A percentile compares a stretch with the other conserved stretches of the same genome.
These are phyloP conservation scores for Digitaria exilis DNA, from an alignment of 202 grass and related monocot species.

Conservation along the genomic window DNA sequence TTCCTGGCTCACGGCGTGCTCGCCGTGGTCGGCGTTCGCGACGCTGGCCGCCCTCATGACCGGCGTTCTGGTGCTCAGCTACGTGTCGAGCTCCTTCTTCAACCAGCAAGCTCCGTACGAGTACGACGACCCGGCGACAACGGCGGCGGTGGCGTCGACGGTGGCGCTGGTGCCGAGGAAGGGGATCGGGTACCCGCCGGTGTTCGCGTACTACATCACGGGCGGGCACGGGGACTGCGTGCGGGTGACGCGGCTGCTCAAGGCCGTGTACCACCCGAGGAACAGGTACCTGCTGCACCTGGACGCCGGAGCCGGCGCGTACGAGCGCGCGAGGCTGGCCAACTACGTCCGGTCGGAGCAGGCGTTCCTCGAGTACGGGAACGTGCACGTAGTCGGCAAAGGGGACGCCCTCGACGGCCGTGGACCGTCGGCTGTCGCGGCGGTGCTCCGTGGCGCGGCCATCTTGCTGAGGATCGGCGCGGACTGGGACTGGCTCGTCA, in stretches of 20 bases:
- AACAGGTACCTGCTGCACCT: conserved; percentile 90
- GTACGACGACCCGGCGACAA: conserved; percentile 43
- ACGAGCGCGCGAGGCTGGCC: conserved; percentile 64
- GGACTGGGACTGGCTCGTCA: conserved; percentile 94
- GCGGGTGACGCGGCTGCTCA: conserved; percentile 74
- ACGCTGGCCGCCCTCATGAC: conserved; percentile 44
- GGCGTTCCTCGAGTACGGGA: conserved; percentile 56
- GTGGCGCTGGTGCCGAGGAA: background rate
- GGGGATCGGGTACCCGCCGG: conserved; percentile 48
- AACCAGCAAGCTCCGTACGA: conserved; percentile 2
- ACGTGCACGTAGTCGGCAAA: conserved; percentile 76
- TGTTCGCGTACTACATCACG: conserved; percentile 78
- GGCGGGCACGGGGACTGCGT: conserved; percentile 59
- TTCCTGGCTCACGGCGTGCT: conserved; percentile 25
- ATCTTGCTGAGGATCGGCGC: conserved; percentile 54
- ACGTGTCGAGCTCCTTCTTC: conserved; percentile 37
- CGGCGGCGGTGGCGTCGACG: too few relatives aligned
- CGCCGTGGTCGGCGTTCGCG: conserved; percentile 36
- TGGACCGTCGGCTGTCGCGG: conserved; percentile 62
- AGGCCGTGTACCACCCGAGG: conserved; percentile 78
- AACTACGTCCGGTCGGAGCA: conserved; percentile 48
- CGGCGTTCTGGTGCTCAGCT: conserved; percentile 27
- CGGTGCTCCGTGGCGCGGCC: conserved; percentile 71
- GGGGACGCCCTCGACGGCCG: conserved; percentile 55
- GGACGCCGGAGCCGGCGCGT: conserved; percentile 57